Percentiles rank a stretch among this genome's conserved stretches.
Evolutionary conservation across 1,139 yeast genomes (phyloP).

Genomic region (Magnusiomyces suaveolens): DNA sequence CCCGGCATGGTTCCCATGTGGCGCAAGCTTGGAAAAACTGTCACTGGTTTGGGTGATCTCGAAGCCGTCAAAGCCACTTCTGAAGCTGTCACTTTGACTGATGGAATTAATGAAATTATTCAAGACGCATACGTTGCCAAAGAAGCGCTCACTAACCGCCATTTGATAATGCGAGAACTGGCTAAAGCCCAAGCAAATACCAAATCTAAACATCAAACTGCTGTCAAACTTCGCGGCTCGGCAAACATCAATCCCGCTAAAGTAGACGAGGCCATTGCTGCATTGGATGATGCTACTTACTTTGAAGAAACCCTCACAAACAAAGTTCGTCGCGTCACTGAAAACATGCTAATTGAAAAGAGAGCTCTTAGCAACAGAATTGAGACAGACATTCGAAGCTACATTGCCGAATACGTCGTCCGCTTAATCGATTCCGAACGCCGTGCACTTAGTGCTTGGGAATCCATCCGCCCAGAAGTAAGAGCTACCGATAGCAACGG

Average conservation of each 20-base stretch:
- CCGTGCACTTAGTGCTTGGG: constrained; percentile 65
- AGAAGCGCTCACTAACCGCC: constrained; percentile 87
- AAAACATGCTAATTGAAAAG: constrained; percentile 73
- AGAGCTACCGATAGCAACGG: constrained; percentile 71
- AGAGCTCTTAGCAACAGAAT: constrained; percentile 47
- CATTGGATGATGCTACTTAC: constrained; percentile 71
- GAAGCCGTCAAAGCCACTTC: constrained; percentile 64
- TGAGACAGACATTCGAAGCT: constrained; percentile 45
- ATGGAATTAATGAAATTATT: constrained; percentile 54
- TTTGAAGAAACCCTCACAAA: constrained; percentile 63
- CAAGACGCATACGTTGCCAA: constrained; percentile 80
- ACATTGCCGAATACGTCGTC: constrained; percentile 53
- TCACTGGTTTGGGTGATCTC: constrained; percentile 65
- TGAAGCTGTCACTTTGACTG: constrained; percentile 70
- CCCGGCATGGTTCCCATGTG: constrained; percentile 76
- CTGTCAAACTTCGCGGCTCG: constrained; percentile 64
- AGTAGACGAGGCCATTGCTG: constrained; percentile 80
- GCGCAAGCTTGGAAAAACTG: constrained; percentile 63
- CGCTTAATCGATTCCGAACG: constrained; percentile 81
- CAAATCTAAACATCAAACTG: constrained; percentile 58
- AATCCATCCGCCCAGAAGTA: constrained; percentile 61
- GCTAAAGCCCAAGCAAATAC: constrained; percentile 69
- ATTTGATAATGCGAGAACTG: constrained; percentile 81
- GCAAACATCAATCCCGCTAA: constrained; percentile 74
- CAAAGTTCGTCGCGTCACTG: constrained; percentile 74